phyloP scores from a whole-genome alignment of 1,139 yeast species.

The Diutina neorugosa region DNA sequence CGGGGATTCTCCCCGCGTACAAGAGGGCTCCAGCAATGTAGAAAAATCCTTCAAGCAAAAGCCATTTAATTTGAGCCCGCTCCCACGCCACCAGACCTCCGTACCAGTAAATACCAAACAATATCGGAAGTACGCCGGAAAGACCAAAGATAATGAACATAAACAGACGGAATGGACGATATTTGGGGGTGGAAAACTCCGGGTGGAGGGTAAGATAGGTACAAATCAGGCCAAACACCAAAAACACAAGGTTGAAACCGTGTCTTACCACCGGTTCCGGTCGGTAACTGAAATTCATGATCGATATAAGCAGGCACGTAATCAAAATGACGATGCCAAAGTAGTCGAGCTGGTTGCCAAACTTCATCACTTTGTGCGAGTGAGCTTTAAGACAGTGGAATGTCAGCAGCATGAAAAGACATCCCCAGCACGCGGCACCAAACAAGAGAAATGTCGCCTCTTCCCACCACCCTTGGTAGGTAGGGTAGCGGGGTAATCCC shows the following conservation, averaged over 20 bases:
- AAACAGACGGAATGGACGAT: constrained; percentile 66
- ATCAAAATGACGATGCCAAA: constrained; percentile 75
- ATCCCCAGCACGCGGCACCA: constrained; percentile 31
- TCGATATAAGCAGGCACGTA: constrained; percentile 61
- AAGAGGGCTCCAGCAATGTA: constrained; percentile 71
- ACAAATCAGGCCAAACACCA: constrained; percentile 45
- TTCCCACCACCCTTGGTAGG: constrained; percentile 29
- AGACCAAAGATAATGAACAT: constrained; percentile 77
- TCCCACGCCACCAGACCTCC: constrained; percentile 28
- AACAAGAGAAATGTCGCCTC: constrained; percentile 26
- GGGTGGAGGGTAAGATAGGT: constrained; percentile 53
- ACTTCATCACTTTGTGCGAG: constrained; percentile 43
- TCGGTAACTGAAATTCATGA: constrained; percentile 54
- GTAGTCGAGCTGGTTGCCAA: constrained; percentile 78
- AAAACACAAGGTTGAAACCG: constrained; percentile 36
- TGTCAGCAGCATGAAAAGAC: constrained; percentile 62
- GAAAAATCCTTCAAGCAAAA: constrained; percentile 55
- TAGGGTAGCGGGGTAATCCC: constrained; percentile 11
- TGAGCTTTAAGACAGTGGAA: constrained; percentile 76
- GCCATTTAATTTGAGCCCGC: constrained; percentile 49
- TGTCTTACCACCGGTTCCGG: constrained; percentile 33
- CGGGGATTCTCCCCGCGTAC: constrained; percentile 75
- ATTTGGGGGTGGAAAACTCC: constrained; percentile 52
- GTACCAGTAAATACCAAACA: constrained; percentile 31
- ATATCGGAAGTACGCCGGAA: constrained; percentile 63